Base-by-base conservation (phyloP, 2,329 filamentous ascomycete species). In the Verticillium zaregamsianum region DNA sequence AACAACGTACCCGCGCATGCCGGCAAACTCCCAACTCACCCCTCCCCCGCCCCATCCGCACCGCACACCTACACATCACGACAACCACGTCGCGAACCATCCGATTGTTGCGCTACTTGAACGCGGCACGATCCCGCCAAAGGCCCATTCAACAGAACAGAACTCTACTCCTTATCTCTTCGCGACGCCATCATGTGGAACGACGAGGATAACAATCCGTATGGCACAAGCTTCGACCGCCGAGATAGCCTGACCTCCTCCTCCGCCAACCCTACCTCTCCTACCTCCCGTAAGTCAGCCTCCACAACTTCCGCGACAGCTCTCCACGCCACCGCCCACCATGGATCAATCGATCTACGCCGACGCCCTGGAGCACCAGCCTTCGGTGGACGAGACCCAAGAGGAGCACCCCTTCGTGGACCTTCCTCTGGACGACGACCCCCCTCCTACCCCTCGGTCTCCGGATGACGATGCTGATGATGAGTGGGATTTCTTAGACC, bases 201-300 rank as follows among this genome's bases (percentile, higher is more conserved):
- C 84, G 93, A 98, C 82, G 94, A 98, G 79, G 92, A 98, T 73
- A 98, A 98, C 79, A 98, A 98, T 75, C 94, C 94, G 5, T 97
- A 98, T 73, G 93, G 93, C 66, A 86, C 82, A 70, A 94, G 92
- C 76, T 97, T 96, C 80, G 91, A 95, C 75, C 90, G 91, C 70
- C 88, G 91, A 70, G 91, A 96, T 76, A 91, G 91, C 65, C 87
- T 90, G 74, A 83, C 87, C 55, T 92, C 89, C 32, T 89, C 89
- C 35, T 80, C 82, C 54, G 81, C 82, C 23, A 87, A 90, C 71
- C 86, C 88, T 25, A 80, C 86, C 60, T 90, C 89, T 45, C 88
- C 88, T 56, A 77, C 74, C 54, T 73, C 78, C 59, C 82, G 76
- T 73, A 78, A 83, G 67, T 85, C 85, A 55, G 60, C 40, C 61